phyloP scores from a whole-genome alignment of 2,329 filamentous ascomycete genomes.

The Diaporthe ampelina region DNA sequence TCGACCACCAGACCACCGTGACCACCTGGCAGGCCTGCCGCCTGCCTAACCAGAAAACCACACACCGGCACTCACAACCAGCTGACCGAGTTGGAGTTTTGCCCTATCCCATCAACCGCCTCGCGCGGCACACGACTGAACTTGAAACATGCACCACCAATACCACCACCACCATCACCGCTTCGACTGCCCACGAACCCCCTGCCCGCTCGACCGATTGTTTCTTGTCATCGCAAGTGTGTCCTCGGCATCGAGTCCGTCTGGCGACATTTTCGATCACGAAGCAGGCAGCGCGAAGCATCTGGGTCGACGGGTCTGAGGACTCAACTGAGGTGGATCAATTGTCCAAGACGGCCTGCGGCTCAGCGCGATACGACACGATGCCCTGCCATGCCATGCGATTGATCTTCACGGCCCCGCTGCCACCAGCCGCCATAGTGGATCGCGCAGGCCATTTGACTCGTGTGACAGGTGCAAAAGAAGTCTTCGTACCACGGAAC shows the following conservation, averaged over 20 bases:
- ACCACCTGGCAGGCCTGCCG: not conserved
- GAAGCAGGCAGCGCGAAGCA: not conserved
- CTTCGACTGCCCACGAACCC: not conserved
- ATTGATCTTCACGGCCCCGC: conserved; percentile 31
- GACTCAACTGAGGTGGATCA: not conserved
- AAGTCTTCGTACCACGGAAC: not conserved
- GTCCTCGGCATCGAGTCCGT: not conserved
- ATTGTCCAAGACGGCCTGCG: not conserved
- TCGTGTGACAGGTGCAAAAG: conserved; percentile 20
- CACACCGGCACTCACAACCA: conserved; percentile 6
- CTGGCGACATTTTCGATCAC: not conserved
- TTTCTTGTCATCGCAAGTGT: conserved; percentile 1
- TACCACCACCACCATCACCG: not conserved
- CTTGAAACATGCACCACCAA: conserved; percentile 26
- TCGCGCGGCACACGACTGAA: conserved; percentile 24
- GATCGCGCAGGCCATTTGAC: conserved; percentile 16
- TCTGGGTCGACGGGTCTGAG: too few species aligned
- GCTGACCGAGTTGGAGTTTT: conserved; percentile 19
- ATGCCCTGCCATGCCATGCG: conserved; percentile 4
- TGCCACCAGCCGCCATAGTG: conserved; percentile 26
- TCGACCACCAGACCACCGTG: not conserved
- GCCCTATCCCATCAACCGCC: conserved; percentile 7
- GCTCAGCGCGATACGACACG: conserved; percentile 12
- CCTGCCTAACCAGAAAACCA: not conserved
- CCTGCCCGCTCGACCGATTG: conserved; percentile 16